Evolutionary conservation across 2,329 filamentous ascomycete species (phyloP), one percentile per base, ranked within the genome.

Genomic region (Trichoderma afroharzianum): DNA sequence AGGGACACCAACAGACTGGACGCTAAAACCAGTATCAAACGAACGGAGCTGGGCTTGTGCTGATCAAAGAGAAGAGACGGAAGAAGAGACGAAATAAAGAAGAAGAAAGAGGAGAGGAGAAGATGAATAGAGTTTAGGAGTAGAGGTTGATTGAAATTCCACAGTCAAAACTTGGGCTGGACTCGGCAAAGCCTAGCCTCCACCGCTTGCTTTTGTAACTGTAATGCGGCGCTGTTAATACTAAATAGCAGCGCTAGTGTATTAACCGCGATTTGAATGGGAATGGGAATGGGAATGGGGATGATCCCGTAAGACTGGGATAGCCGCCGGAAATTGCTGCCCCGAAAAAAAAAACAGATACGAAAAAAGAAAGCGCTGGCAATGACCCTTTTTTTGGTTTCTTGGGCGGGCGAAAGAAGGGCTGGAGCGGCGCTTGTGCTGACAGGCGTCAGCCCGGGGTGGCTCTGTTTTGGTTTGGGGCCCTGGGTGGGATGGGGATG

Each of bases 381-480:
- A 26, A 68, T 43, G 66, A 33, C 26, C 55, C 32, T 39, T 36
- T 57, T 57, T 58, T n/a, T 21, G 43, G 43, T 50, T 68, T 36
- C n/a, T 39, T 24, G 9, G 58, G 58, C n/a, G 32, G 59, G 33
- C 6, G n/a, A 11, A 14, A 5, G 9, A 24, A 15, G 24, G 21
- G 28, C 24, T 32, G 53, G 64, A 68, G 50, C 33, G 36, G 64
- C 63, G 63, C 50, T 68, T 68, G n/a, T 68, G 66, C 66, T 68
- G 55, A 68, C 66, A 68, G 66, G 66, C 57, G 66, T 68, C 66
- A 68, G 66, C 66, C 64, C 53, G 26, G 26, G 32, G 24, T 43
- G 39, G 26, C n/a, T 33, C 18, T 57, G 50, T 11, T 36, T 18
- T 30, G 63, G 30, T 43, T n/a, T 50, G 43, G 43, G 18, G n/a